Base-by-base conservation (phyloP, 2,329 filamentous ascomycete genomes). In the Venturia carpophila region DNA sequence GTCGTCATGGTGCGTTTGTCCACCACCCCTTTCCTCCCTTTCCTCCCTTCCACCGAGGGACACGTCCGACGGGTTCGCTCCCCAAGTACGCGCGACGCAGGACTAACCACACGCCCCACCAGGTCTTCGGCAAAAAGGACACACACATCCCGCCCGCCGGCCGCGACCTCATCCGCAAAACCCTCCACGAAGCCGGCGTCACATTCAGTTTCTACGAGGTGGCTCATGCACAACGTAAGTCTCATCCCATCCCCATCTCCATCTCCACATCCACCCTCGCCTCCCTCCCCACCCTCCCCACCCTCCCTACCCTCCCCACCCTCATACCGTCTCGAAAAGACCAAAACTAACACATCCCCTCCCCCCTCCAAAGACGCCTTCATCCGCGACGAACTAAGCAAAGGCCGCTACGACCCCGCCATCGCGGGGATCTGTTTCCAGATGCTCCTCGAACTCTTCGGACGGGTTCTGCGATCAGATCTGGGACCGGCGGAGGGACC, bases 341-440 rank as follows among this genome's bases (percentile, higher is more conserved):
- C 19, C 30, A 5, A 61, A 7, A 24, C 42, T 45, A 10, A 37
- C 21, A 63, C 56, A 64, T 64, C 30, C 30, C 24, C 64, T 37
- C 6, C 27, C 30, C 30, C 24, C 64, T 37, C 6, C 27, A 64
- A 67, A 83, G 83, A 96, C 79, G 92, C 92, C 5, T 97, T 97
- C 73, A 95, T 97, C 74, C 83, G 92, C 21, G 92, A 97, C 72
- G 92, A 97, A 79, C 80, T 94, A 66, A 92, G 89, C 75, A 96
- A 96, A 78, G 92, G 92, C n/a, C 83, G 92, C 34, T 97, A 96
- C 72, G 92, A 97, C 74, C 90, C 92, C 0, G 91, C 90, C 24
- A 82, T 97, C 66, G 86, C 87, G 4, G 93, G 92, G 73, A 84
- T 93, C 43, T 96, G 92, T 78, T 96, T 96, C 73, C 90, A 96